These are phyloP conservation scores for Suillus lakei DNA, from an alignment of 768 basidiomycete species.

Conservation along the genomic window DNA sequence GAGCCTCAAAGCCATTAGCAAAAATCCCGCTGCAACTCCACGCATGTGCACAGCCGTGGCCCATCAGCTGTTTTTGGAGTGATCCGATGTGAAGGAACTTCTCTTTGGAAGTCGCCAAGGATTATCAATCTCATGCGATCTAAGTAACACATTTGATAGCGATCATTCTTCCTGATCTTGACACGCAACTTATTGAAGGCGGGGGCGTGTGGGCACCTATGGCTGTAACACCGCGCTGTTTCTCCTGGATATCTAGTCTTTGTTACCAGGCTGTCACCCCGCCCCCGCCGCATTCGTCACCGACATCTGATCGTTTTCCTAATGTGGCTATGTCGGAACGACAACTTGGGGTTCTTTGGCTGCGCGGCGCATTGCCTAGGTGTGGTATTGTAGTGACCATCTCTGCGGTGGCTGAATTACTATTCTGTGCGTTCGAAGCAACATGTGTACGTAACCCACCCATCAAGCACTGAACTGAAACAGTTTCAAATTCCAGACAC, in stretches of 20 bases:
- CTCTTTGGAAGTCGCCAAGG: slow-evolving; percentile 3
- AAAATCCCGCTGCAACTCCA: background rate
- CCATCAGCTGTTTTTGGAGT: background rate
- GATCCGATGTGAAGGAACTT: background rate
- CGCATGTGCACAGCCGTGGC: background rate
- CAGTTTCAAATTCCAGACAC: background rate
- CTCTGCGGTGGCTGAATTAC: background rate
- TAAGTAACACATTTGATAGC: background rate
- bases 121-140: background rate
- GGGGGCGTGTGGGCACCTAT: background rate
- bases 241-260: background rate
- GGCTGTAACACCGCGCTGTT: background rate
- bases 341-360: background rate
- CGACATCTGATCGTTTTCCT: background rate
- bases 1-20: background rate
- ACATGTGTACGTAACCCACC: background rate
- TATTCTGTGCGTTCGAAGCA: background rate
- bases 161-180: background rate
- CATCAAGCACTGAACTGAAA: background rate
- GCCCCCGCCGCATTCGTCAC: background rate
- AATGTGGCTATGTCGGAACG: background rate
- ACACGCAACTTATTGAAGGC: background rate
- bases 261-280: background rate
- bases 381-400: background rate
- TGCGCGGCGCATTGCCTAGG: background rate